Conservation (phyloP, 2,329 filamentous ascomycete species). For the Pezicula carpinea region DNA sequence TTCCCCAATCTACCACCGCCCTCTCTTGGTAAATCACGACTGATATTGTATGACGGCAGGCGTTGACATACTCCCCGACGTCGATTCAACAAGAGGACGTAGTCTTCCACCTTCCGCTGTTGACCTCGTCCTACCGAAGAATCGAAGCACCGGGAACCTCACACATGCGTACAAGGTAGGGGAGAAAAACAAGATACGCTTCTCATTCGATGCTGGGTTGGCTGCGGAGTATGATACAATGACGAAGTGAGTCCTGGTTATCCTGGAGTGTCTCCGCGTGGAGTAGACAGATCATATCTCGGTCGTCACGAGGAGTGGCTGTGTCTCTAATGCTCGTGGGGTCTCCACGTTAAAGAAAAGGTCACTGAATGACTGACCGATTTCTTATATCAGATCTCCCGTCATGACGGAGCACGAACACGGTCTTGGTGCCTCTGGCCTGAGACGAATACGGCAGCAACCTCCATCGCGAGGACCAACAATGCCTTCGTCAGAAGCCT, state of each 20-base stretch:
- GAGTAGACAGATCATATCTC: neutral
- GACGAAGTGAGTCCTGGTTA: slow-evolving; percentile 57
- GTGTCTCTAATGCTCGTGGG: slow-evolving; percentile 13
- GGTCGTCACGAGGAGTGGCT: slow-evolving; percentile 8
- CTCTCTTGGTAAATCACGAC: slow-evolving; percentile 8
- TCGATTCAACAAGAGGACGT: slow-evolving; percentile 15
- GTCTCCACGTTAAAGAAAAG: slow-evolving; percentile 3
- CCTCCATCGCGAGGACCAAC: slow-evolving; percentile 63
- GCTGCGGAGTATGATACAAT: slow-evolving; percentile 62
- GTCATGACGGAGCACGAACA: slow-evolving; percentile 84
- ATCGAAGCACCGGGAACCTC: slow-evolving; percentile 59
- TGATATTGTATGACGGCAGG: slow-evolving; percentile 11
- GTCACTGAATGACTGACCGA: slow-evolving; percentile 18
- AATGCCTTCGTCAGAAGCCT: slow-evolving; percentile 58
- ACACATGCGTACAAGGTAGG: slow-evolving; percentile 35
- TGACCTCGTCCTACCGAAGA: slow-evolving; percentile 50
- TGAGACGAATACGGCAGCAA: slow-evolving; percentile 90
- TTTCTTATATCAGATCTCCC: slow-evolving; percentile 57
- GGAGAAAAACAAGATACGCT: slow-evolving; percentile 60
- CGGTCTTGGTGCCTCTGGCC: slow-evolving; percentile 76
- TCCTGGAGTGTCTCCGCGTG: neutral
- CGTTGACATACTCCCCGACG: slow-evolving; percentile 19
- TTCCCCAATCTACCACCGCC: slow-evolving; percentile 1
- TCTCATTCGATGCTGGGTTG: slow-evolving; percentile 71
- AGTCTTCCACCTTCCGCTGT: slow-evolving; percentile 13